Evolutionary conservation across 352 stramenopile genomes (phyloP).

Genomic region (Phytopythium kandeliae): DNA sequence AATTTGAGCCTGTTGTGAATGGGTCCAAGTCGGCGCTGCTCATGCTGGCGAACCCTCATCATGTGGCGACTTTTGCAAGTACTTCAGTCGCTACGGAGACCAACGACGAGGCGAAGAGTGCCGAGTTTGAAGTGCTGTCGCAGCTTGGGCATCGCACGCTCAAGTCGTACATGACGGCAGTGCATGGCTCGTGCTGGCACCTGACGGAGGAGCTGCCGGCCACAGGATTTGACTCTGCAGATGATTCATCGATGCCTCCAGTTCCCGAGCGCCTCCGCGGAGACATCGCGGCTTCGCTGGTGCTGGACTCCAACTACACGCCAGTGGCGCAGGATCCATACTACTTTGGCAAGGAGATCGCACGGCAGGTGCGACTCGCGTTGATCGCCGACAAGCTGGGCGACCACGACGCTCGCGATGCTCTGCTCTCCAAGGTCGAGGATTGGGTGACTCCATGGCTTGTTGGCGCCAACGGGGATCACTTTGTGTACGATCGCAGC

Average conservation of each 20-base stretch:
- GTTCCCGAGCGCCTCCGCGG: constrained; percentile 15
- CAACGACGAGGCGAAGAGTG: background rate
- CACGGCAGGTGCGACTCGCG: constrained; percentile 60
- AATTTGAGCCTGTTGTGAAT: constrained; percentile 17
- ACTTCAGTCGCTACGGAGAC: constrained; percentile 3
- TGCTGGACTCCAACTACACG: constrained; percentile 65
- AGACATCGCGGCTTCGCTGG: constrained; percentile 46
- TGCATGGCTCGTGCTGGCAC: constrained; percentile 56
- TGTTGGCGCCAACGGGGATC: constrained; percentile 61
- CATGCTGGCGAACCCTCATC: constrained; percentile 75
- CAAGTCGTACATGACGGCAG: constrained; percentile 78
- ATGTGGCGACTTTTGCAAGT: constrained; percentile 38
- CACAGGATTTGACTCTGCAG: constrained; percentile 36
- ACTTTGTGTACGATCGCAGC: constrained; percentile 91
- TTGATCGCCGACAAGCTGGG: constrained; percentile 79
- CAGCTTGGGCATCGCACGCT: constrained; percentile 59
- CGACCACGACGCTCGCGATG: constrained; percentile 38
- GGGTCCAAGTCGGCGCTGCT: constrained; percentile 29
- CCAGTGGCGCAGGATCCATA: constrained; percentile 67
- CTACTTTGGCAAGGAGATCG: constrained; percentile 86
- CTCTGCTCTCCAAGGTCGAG: constrained; percentile 58
- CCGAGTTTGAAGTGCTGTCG: constrained; percentile 34
- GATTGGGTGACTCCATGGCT: constrained; percentile 77
- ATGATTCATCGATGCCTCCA: constrained; percentile 9
- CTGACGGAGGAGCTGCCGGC: constrained; percentile 51